These are phyloP conservation scores for Euphorbia tirucalli DNA, from an alignment of 345 rosid species.

Conservation along the genomic window DNA sequence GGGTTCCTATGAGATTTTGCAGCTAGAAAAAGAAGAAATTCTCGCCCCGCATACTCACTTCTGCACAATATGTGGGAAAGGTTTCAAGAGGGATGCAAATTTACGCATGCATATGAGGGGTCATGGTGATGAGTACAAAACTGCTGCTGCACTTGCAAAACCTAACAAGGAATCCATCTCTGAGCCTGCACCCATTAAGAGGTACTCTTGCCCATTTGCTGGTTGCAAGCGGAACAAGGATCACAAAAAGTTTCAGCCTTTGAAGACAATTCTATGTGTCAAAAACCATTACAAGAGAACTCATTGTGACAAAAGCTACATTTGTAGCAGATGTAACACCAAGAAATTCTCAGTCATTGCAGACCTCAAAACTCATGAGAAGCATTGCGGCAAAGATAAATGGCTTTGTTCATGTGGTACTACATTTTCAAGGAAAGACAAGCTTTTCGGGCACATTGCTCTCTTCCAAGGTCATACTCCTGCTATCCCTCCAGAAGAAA, in stretches of 20 bases:
- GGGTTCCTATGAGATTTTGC: conserved; percentile 88
- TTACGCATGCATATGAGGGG: conserved; percentile 99
- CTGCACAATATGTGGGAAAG: conserved; percentile 95
- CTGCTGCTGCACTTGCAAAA: conserved; percentile 88
- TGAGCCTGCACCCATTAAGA: conserved; percentile 65
- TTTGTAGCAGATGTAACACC: conserved; percentile 86
- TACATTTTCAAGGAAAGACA: conserved; percentile 96
- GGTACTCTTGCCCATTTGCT: conserved; percentile 90
- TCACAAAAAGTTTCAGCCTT: conserved; percentile 91
- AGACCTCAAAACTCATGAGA: conserved; percentile 96
- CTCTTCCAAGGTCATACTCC: conserved; percentile 98
- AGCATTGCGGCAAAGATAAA: conserved; percentile 94
- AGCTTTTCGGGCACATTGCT: conserved; percentile 90
- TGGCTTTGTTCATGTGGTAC: conserved; percentile 99
- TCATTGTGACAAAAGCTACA: conserved; percentile 92
- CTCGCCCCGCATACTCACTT: conserved; percentile 98
- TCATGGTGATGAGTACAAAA: conserved; percentile 95
- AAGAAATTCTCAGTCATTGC: conserved; percentile 95
- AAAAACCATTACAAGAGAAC: conserved; percentile 97
- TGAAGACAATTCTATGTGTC: conserved; percentile 87
- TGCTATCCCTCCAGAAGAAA: conserved; percentile 77
- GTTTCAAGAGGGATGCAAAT: conserved; percentile 95
- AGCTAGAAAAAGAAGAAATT: conserved; percentile 94
- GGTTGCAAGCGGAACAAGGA: conserved; percentile 98
- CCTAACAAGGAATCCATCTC: conserved; percentile 69